Evolutionary conservation across 345 rosid species (phyloP), one percentile per base, ranked within the genome.

Genomic region (Cardamine resedifolia): DNA sequence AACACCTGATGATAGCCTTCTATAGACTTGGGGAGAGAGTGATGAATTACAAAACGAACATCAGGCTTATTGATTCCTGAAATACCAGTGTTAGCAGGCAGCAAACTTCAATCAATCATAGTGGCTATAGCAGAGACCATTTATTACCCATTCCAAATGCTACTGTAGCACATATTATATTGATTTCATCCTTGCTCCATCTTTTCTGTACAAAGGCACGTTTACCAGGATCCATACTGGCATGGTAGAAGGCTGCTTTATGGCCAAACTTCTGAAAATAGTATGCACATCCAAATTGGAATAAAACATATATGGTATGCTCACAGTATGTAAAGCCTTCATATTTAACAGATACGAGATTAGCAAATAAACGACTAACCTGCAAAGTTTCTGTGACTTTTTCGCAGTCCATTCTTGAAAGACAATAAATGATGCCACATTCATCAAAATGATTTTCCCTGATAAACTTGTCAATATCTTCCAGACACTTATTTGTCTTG

Each of bases 111-210:
- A 7, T 70, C 30, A 66, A 64, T 63, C 39, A 45, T 78, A 43
- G 41, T 61, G 75, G 12, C 41, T 69, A 58, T 30, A 62, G 65
- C 38, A 75, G 27, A 45, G 24, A 73, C 59, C 27, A 58, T 10
- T 33, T 64, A 63, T 53, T 91, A 94, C 98, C 98, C 98, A 94
- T 94, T 80, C 98, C 98, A 81, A 94, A 94, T 53, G 97, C 98
- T 49, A 94, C 93, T 15, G 98, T 94, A 34, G 97, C 98, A 77
- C 97, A 94, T 66, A 94, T 94, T 72, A 94, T 88, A 73, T 91
- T 94, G 65, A 91, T 73, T 85, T 94, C 97, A 72, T 94, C 97
- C 83, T 94, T 94, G 91, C 97, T 94, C 97, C 98, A 94, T 82
- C 88, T 92, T 82, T 82, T 88, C 80, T 94, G 98, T 64, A 89